These are phyloP conservation scores for Bimuria novae-zelandiae DNA, from an alignment of 2,329 filamentous ascomycete genomes.

Conservation along the genomic window DNA sequence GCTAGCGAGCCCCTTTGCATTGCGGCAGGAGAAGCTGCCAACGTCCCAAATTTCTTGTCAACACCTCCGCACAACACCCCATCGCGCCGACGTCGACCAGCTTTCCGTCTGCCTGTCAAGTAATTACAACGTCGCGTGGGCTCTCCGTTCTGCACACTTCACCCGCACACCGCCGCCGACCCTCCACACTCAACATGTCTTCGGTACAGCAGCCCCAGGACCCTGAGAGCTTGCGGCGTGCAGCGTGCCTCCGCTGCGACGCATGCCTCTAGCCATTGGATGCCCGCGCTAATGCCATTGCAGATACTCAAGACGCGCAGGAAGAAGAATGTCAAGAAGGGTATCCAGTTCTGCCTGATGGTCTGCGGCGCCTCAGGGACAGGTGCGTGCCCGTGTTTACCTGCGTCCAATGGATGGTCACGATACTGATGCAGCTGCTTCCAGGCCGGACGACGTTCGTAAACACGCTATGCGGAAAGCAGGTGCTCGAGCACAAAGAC, in stretches of 20 bases:
- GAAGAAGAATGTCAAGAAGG: conserved; percentile 99
- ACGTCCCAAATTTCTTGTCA: conserved; percentile 48
- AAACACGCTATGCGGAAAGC: conserved; percentile 97
- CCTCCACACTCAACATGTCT: conserved; percentile 39
- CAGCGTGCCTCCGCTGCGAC: too few species aligned
- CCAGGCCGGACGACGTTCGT: conserved; percentile 96
- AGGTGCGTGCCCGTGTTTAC: conserved; percentile 63
- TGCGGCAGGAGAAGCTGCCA: conserved; percentile 45
- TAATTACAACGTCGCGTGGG: conserved; percentile 26
- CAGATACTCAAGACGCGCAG: conserved; percentile 82
- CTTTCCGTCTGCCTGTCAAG: conserved; percentile 9
- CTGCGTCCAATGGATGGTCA: conserved; percentile 3
- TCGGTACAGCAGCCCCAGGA: conserved; percentile 39
- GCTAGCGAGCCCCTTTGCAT: conserved; percentile 49
- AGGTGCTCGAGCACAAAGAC: conserved; percentile 88
- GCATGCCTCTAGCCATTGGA: conserved; percentile 20
- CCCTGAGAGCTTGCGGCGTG: too few species aligned
- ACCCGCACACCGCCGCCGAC: conserved; percentile 24
- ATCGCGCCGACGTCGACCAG: conserved; percentile 24
- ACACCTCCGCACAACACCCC: conserved; percentile 35
- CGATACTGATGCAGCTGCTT: conserved; percentile 11
- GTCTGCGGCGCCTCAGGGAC: conserved; percentile 98
- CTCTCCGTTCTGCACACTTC: conserved; percentile 19
- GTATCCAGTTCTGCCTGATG: conserved; percentile 99
- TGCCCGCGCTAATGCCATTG: conserved; percentile 31